Evolutionary conservation across 2,329 filamentous ascomycete genomes (phyloP).

Genomic region (Calonectria fujianensis): DNA sequence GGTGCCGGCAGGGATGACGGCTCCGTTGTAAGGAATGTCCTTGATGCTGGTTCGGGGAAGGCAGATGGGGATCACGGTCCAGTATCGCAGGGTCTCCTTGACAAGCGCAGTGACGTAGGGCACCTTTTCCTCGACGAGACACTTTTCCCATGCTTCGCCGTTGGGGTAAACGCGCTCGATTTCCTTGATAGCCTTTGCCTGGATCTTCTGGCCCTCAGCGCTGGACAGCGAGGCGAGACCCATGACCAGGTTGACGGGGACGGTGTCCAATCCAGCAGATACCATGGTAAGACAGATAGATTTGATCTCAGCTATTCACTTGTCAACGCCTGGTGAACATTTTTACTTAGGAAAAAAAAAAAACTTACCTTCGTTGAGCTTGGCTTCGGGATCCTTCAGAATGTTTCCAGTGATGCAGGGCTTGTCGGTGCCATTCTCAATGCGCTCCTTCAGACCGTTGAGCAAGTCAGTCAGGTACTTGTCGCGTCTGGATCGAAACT

Average conservation of each 20-base stretch:
- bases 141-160: slow-evolving; percentile 85
- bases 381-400: slow-evolving; percentile 70
- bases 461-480: slow-evolving; percentile 81
- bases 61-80: slow-evolving; percentile 86
- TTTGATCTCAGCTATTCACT: slow-evolving; percentile 80
- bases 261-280: slow-evolving; percentile 86
- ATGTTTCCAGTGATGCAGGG: slow-evolving; percentile 70
- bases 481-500: slow-evolving; percentile 81
- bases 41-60: slow-evolving; percentile 83
- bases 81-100: slow-evolving; percentile 86
- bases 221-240: slow-evolving; percentile 85
- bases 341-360: neutral
- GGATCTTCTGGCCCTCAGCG: slow-evolving; percentile 80
- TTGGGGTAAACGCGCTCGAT: slow-evolving; percentile 83
- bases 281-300: slow-evolving; percentile 90
- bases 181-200: slow-evolving; percentile 80
- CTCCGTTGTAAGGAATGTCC: slow-evolving; percentile 81
- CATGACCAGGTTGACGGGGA: slow-evolving; percentile 87
- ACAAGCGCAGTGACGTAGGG: slow-evolving; percentile 86
- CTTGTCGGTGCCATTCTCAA: slow-evolving; percentile 63
- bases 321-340: neutral
- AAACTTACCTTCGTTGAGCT: slow-evolving; percentile 61
- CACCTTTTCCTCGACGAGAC: slow-evolving; percentile 83
- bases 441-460: slow-evolving; percentile 68
- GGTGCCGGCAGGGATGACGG: slow-evolving; percentile 82